phyloP scores from a whole-genome alignment of 179 eudicot species.

The Nepenthes alata region DNA sequence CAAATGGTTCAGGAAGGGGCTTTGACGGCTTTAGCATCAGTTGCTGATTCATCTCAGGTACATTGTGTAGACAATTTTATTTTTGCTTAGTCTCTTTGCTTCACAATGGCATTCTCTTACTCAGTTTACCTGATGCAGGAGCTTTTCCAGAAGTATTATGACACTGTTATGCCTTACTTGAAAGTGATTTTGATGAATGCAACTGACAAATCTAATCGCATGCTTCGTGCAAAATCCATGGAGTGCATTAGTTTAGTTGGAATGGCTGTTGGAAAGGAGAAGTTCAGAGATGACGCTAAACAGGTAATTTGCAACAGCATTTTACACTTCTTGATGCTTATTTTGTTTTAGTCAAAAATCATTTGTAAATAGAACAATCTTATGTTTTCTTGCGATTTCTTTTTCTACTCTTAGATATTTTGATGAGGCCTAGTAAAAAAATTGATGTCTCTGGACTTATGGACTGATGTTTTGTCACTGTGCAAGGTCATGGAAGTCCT shows the following conservation, averaged over 20 bases:
- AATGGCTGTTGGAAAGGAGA: conserved; percentile 20
- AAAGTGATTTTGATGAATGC: conserved; percentile 10
- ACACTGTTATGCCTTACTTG: conserved; percentile 15
- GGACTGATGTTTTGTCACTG: background rate
- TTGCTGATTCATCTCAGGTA: conserved; percentile 13
- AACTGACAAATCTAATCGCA: conserved; percentile 10
- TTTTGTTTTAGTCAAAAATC: background rate
- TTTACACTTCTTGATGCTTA: background rate
- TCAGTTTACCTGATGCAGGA: conserved; percentile 4
- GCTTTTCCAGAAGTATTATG: conserved; percentile 11
- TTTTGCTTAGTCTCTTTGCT: background rate
- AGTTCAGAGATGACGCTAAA: conserved; percentile 11
- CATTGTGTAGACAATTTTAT: background rate
- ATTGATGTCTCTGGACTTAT: background rate
- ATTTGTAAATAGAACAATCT: no score
- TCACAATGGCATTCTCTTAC: background rate
- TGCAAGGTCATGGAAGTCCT: conserved; percentile 15
- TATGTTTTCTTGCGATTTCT: no score
- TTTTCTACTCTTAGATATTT: no score
- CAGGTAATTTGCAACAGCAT: conserved; percentile 5
- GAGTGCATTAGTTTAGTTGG: conserved; percentile 17
- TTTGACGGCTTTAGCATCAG: conserved; percentile 16
- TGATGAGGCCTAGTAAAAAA: no score
- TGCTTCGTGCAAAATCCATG: conserved; percentile 13
- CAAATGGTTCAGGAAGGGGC: conserved; percentile 17